Base-by-base conservation (phyloP, 1,284 basidiomycete species). In the Tilletia setariae region DNA sequence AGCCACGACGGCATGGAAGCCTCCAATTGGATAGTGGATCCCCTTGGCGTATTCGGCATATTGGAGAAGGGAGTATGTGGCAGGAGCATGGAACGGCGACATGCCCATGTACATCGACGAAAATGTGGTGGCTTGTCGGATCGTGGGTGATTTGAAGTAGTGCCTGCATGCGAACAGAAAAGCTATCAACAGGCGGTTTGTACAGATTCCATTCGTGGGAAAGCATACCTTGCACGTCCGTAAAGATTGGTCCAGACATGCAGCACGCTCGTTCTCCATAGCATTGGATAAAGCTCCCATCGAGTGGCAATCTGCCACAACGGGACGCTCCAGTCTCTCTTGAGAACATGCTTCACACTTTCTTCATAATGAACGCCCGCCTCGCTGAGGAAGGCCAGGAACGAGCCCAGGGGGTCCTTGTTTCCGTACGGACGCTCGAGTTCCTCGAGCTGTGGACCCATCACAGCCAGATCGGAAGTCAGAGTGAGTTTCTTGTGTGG, bases 11-110 rank as follows among this genome's bases (percentile, higher is more conserved):
- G 78, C 80, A 68, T 85, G 84, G 73, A 86, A 86, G 2, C 86
- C 86, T 19, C 86, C 86, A 46, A 83, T 79, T 1, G 86, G 86
- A 73, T 87, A 87, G 82, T 85, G 86, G 66, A 87, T 86, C 1
- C 86, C 85, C 72, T 79, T 77, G 49, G 85, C 84, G 11, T 85
- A 84, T 76, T 86, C 86, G n/a, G 86, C 85, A 78, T 86, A 86
- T 75, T 86, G 86, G 15, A 86, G 78, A 13, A 86, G 76, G 11
- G 84, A 84, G 75, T 86, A 86, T 21, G 86, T 86, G 6, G 85
- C 86, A 0, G 86, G 86, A 0, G 86, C 84, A 47, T 86, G 84
- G 71, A 85, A 86, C 9, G 86, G 86, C 9, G 84, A 85, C 82
- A 85, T 86, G 30, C 85, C 84, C 75, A 76, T 84, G 73, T 74